These are phyloP conservation scores for Annulohypoxylon maeteangense DNA, from an alignment of 495 filamentous ascomycete species.

Conservation along the genomic window DNA sequence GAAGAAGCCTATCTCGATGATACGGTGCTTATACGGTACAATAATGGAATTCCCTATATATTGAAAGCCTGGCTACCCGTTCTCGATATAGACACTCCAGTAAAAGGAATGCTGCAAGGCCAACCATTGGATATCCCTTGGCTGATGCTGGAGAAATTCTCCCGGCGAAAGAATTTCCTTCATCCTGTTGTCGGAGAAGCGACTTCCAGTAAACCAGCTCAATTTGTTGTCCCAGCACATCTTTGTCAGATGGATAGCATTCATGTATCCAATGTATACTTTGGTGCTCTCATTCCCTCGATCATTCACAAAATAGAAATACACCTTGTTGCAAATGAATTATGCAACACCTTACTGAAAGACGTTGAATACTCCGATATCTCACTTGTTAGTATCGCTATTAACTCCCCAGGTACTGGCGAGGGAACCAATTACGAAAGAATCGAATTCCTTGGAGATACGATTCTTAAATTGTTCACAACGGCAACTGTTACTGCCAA, in stretches of 20 bases:
- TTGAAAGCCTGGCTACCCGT: constrained; percentile 48
- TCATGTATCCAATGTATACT: constrained; percentile 67
- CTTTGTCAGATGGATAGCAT: constrained; percentile 62
- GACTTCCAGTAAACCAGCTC: constrained; percentile 47
- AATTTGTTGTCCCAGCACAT: constrained; percentile 47
- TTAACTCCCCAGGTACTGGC: constrained; percentile 71
- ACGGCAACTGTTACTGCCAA: constrained; percentile 74
- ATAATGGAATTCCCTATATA: constrained; percentile 42
- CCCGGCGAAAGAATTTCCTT: constrained; percentile 70
- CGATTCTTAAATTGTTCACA: constrained; percentile 80
- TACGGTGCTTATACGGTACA: constrained; percentile 51
- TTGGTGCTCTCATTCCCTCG: constrained; percentile 79
- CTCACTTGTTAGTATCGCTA: constrained; percentile 74
- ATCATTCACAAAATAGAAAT: constrained; percentile 76
- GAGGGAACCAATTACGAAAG: constrained; percentile 80
- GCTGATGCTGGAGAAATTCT: constrained; percentile 61
- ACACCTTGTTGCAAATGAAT: constrained; percentile 68
- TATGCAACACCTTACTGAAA: constrained; percentile 70
- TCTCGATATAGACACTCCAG: constrained; percentile 36
- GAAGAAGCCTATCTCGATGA: constrained; percentile 8
- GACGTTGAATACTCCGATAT: constrained; percentile 64
- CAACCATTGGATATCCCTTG: constrained; percentile 56
- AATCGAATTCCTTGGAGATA: constrained; percentile 90
- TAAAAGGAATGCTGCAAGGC: constrained; percentile 39
- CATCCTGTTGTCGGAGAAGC: constrained; percentile 49